These are phyloP conservation scores for Kalanchoe fedtschenkoi DNA, from an alignment of 164 flowering plant species.

Conservation along the genomic window DNA sequence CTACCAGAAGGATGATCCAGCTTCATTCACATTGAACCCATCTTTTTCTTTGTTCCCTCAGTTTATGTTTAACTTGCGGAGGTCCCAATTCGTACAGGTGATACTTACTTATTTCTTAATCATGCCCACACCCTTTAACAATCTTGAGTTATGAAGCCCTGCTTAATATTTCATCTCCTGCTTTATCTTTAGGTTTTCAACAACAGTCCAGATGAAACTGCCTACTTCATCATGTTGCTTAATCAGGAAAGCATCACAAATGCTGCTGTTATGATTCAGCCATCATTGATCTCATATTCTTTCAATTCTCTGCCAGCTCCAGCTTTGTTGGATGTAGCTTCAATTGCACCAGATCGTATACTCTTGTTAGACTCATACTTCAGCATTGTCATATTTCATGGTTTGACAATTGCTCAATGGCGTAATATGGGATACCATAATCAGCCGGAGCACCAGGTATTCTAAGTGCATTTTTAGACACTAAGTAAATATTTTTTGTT, in stretches of 20 bases:
- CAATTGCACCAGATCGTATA: slow-evolving; percentile 74
- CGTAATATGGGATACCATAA: slow-evolving; percentile 89
- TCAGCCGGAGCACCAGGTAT: slow-evolving; percentile 80
- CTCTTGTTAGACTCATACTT: slow-evolving; percentile 86
- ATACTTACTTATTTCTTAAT: not conserved
- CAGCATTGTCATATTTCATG: slow-evolving; percentile 87
- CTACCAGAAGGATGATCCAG: slow-evolving; percentile 86
- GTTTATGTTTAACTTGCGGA: slow-evolving; percentile 84
- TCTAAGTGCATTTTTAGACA: not conserved
- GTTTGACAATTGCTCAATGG: slow-evolving; percentile 97
- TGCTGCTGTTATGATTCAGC: slow-evolving; percentile 95
- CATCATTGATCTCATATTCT: slow-evolving; percentile 78
- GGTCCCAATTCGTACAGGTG: slow-evolving; percentile 99
- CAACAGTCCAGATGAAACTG: slow-evolving; percentile 98
- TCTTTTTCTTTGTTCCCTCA: slow-evolving; percentile 86
- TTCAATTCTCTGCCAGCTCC: slow-evolving; percentile 65
- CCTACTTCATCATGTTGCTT: slow-evolving; percentile 87
- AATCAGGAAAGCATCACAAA: slow-evolving; percentile 73
- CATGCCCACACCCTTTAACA: not conserved
- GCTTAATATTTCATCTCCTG: slow-evolving; percentile 1
- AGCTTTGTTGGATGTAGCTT: slow-evolving; percentile 83
- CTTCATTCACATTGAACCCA: slow-evolving; percentile 82
- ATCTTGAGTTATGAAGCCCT: not conserved
- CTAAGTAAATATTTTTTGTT: not conserved
- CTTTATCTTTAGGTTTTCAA: slow-evolving; percentile 65